These are phyloP conservation scores for Brassica nigra DNA, from an alignment of 345 rosid genomes.

Conservation along the genomic window DNA sequence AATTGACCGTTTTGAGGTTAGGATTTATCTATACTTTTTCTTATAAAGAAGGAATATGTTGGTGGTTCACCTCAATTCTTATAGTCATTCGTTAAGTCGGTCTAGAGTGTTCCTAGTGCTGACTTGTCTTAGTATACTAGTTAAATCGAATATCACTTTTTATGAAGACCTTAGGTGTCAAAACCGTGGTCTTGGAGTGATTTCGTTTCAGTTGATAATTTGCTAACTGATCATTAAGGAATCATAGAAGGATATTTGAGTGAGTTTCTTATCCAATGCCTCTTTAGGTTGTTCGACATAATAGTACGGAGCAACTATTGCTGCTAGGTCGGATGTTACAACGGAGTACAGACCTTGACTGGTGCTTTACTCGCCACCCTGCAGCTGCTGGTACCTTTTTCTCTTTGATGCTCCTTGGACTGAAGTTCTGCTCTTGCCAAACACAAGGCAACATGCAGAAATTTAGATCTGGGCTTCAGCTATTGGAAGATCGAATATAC, in stretches of 20 bases:
- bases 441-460: conserved; percentile 69
- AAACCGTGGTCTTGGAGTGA: not conserved
- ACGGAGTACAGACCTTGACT: conserved; percentile 68
- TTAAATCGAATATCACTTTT: not conserved
- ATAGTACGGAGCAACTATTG: conserved; percentile 81
- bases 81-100: not conserved
- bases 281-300: conserved; percentile 74
- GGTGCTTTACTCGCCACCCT: conserved; percentile 89
- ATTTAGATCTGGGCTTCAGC: conserved; percentile 69
- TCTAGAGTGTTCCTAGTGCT: not conserved
- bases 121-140: not conserved
- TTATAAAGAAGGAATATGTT: not conserved
- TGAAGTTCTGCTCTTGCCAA: conserved; percentile 82
- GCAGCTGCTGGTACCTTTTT: conserved; percentile 91
- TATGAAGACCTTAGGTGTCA: not conserved
- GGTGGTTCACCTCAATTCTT: not conserved
- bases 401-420: conserved; percentile 88
- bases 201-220: not conserved
- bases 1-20: conserved; percentile 91
- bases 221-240: not conserved
- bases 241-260: not conserved
- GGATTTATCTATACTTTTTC: conserved; percentile 7
- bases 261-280: not conserved
- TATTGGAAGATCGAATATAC: conserved; percentile 83
- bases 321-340: conserved; percentile 79